Evolutionary conservation across 495 filamentous ascomycete genomes (phyloP), one percentile per base, ranked within the genome.

Genomic region (Penicillium samsonianum): DNA sequence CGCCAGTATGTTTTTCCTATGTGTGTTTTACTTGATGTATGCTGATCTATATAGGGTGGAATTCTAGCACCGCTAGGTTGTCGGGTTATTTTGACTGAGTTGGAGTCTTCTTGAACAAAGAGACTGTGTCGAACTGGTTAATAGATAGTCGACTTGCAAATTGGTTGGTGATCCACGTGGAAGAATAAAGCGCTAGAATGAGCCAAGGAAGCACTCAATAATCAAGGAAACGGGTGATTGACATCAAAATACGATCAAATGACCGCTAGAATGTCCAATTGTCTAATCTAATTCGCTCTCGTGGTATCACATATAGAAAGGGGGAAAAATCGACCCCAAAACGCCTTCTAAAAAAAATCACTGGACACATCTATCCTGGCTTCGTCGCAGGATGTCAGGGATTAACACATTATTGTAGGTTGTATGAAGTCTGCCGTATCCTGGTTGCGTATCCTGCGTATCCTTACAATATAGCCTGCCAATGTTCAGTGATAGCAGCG

Each of bases 1-100:
- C 69, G n/a, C 64, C 65, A 53, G 71, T 73, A 55, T 65, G 71
- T 73, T 26, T 44, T 44, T 51, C 38, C 5, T 33, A 0, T 11
- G 20, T 8, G n/a, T n/a, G n/a, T n/a, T n/a, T n/a, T n/a, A n/a
- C n/a, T n/a, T 3, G 47, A 23, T 14, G 4, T 25, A 38, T 55
- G 43, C 53, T 55, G 30, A 25, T 25, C 4, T 25, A 4, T 25
- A 43, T 7, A 54, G 51, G 51, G 51, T 12, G 51, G 51, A 5
- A 54, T 54, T 35, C 28, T 54, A 40, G 51, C 41, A 16, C 51
- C 51, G 12, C 14, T 54, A 20, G 51, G 41, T 35, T 45, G 51
- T 54, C 51, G 51, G 16, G 51, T 54, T 14, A 54, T 54, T 2
- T 42, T 54, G 30, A 45, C 51, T 1, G 41, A 54, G 20, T 31